Evolutionary conservation across 371 early-diverging fungal species (phyloP).

Genomic region (Zychaea mexicana): DNA sequence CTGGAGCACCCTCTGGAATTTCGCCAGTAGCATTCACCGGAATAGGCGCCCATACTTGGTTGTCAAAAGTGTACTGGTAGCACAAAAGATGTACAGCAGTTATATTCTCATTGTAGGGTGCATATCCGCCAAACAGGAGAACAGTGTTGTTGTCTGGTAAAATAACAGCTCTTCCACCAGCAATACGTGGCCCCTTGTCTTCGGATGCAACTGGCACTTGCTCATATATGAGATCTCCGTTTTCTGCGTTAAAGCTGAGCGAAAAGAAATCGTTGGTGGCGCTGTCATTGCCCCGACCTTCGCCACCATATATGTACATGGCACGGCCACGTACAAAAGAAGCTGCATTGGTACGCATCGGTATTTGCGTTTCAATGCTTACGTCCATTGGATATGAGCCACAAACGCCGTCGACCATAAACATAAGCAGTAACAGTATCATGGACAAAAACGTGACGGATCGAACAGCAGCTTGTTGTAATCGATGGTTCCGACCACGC

Average conservation of each 20-base stretch:
- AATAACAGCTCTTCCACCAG: not conserved
- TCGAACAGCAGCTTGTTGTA: not conserved
- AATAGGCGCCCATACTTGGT: not conserved
- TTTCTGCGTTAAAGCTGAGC: not conserved
- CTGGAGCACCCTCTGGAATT: not conserved
- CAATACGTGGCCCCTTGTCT: not conserved
- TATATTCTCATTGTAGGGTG: not conserved
- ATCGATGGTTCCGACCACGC: not conserved
- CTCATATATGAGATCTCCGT: not conserved
- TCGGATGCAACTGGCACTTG: not conserved
- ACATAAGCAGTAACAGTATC: not conserved
- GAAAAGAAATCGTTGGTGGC: not conserved
- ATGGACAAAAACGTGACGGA: not conserved
- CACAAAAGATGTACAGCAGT: not conserved
- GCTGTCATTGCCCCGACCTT: not conserved
- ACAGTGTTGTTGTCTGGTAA: conserved; percentile 12
- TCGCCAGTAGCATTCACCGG: not conserved
- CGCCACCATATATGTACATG: conserved; percentile 8
- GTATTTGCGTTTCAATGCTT: not conserved
- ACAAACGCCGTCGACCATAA: not conserved
- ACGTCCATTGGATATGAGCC: not conserved
- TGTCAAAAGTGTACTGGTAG: conserved; percentile 13
- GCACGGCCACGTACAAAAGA: not conserved
- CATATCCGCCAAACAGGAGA: conserved; percentile 5
- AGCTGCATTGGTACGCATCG: not conserved